Percentiles rank a stretch among this genome's conserved stretches.
Evolutionary conservation across 768 basidiomycete genomes (phyloP).

Genomic region (Trichaptum fuscoviolaceum): DNA sequence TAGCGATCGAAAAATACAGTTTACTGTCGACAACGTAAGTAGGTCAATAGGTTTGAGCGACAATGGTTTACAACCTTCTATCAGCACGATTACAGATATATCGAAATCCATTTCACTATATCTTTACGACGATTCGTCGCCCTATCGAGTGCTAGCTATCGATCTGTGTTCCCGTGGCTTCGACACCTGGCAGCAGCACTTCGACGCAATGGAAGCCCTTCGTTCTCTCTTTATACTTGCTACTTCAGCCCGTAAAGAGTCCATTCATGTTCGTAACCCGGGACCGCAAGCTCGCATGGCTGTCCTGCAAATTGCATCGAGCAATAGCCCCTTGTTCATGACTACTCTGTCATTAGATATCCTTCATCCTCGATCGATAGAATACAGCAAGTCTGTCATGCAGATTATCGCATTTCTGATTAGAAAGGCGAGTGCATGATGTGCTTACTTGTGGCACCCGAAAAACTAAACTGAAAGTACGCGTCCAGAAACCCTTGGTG

Average conservation of each 20-base stretch:
- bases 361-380: conserved; percentile 63
- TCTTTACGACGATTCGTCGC: conserved; percentile 66
- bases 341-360: conserved; percentile 90
- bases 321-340: conserved; percentile 89
- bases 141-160: conserved; percentile 68
- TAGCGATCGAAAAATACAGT: conserved; percentile 76
- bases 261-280: conserved; percentile 59
- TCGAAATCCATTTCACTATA: conserved; percentile 78
- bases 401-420: conserved; percentile 92
- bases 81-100: conserved; percentile 75
- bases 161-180: conserved; percentile 92
- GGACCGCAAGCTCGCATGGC: conserved; percentile 77
- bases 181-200: conserved; percentile 89
- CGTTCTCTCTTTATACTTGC: conserved; percentile 80
- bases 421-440: conserved; percentile 55
- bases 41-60: background rate
- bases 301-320: conserved; percentile 76
- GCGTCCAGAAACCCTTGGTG: conserved; percentile 68
- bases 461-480: background rate
- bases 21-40: conserved; percentile 66
- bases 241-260: conserved; percentile 66
- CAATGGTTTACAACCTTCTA: conserved; percentile 2
- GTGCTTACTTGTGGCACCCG: background rate
- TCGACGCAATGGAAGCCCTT: conserved; percentile 85
- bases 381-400: conserved; percentile 83